Evolutionary conservation across 176 grass and related monocot genomes (phyloP).

Genomic region (Chloris gayana): DNA sequence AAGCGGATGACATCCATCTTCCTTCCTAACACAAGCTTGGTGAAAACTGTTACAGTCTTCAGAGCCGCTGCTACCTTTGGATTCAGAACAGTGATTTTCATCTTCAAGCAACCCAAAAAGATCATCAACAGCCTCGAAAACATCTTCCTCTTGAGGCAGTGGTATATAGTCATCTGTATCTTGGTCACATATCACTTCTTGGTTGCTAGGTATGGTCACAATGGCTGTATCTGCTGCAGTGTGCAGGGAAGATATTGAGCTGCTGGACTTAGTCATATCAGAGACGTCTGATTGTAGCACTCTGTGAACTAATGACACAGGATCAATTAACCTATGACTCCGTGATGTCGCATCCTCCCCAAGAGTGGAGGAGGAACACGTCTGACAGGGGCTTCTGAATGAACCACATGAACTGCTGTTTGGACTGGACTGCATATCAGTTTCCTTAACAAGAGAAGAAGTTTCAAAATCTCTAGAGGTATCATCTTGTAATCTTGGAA

Average conservation of each 20-base stretch:
- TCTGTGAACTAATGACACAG: neutral
- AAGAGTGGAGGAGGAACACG: conserved; percentile 50
- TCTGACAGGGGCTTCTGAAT: conserved; percentile 47
- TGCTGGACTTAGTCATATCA: conserved; percentile 40
- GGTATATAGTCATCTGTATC: conserved; percentile 57
- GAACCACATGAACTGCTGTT: conserved; percentile 47
- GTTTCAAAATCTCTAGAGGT: conserved; percentile 28
- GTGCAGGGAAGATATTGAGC: conserved; percentile 32
- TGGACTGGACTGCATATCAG: conserved; percentile 47
- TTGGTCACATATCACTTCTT: conserved; percentile 41
- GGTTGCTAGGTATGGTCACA: conserved; percentile 12
- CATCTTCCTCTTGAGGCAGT: conserved; percentile 36
- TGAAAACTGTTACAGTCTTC: conserved; percentile 33
- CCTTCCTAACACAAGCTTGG: conserved; percentile 19
- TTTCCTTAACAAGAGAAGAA: conserved; percentile 47
- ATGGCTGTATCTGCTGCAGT: conserved; percentile 27
- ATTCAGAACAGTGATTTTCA: conserved; percentile 44
- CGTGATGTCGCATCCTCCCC: conserved; percentile 17
- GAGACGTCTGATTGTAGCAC: conserved; percentile 23
- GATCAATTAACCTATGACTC: conserved; percentile 25
- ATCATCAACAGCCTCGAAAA: conserved; percentile 45
- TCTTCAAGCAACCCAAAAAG: conserved; percentile 37
- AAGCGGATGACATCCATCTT: conserved; percentile 35
- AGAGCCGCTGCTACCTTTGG: conserved; percentile 39
- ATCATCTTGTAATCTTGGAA: conserved; percentile 32